Evolutionary conservation across 805 yeast genomes (phyloP).

Genomic region (Pichia thaimueangensis): DNA sequence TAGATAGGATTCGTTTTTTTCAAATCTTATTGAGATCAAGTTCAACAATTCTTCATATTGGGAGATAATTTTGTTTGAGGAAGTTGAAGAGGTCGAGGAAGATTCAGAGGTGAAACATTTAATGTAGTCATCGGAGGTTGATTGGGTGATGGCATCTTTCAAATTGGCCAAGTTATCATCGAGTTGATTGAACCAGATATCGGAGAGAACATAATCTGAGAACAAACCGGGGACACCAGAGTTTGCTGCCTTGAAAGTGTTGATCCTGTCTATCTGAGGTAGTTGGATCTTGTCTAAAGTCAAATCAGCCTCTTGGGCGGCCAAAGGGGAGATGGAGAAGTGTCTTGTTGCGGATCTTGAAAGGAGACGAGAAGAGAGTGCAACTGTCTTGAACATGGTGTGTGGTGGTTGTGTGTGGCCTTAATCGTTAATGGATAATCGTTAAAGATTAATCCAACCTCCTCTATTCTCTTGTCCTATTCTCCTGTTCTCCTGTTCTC

Average conservation of each 20-base stretch:
- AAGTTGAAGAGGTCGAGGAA: conserved; percentile 2
- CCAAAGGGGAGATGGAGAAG: no score
- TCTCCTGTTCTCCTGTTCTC: no score
- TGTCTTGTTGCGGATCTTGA: no score
- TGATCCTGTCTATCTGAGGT: conserved; percentile 23
- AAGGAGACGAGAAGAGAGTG: no score
- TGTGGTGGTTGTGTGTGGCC: no score
- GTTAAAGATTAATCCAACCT: no score
- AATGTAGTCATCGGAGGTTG: conserved; percentile 24
- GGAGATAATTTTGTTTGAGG: conserved; percentile 24
- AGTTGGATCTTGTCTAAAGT: conserved; percentile 17
- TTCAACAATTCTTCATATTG: conserved; percentile 33
- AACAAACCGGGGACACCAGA: conserved; percentile 45
- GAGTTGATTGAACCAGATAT: conserved; percentile 45
- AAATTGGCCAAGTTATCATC: conserved; percentile 34
- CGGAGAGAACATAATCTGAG: conserved; percentile 40
- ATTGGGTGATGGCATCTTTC: conserved; percentile 31
- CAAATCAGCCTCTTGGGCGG: background rate
- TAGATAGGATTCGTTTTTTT: conserved; percentile 30
- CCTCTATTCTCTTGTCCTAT: no score
- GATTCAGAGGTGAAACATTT: conserved; percentile 22
- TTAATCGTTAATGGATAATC: no score
- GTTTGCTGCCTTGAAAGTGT: conserved; percentile 17
- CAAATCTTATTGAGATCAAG: conserved; percentile 32
- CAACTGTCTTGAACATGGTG: no score